Evolutionary conservation across 352 stramenopile genomes (phyloP), one percentile per base, ranked within the genome.

Genomic region (Phytophthora litchii): DNA sequence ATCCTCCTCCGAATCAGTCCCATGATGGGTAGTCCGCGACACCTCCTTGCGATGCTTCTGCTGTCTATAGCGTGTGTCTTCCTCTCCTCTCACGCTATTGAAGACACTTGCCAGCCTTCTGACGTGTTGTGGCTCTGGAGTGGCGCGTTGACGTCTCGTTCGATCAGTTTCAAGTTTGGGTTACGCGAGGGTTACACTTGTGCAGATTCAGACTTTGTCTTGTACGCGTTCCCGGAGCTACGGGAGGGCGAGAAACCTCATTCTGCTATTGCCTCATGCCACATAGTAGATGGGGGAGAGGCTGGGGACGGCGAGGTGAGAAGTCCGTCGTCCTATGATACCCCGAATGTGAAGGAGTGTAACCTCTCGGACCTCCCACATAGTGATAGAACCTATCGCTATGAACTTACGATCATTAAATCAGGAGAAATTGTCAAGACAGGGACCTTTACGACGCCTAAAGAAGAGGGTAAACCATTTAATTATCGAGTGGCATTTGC

Each of bases 71-170:
- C 23, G 11, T n/a, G 53, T 17, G 17, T 58, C 8, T 47, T 20
- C 13, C 11, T 40, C 29, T 25, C 27, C 13, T 3, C 46, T 10
- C 42, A 50, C 37, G 59, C 34, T 14, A 3, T 12, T 2, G 40
- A 60, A 35, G 49, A 19, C 7, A 8, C 38, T 17, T 91, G 81
- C 27, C 57, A 68, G 35, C 59, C 66, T 0, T 69, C 60, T 0
- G 80, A 89, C 38, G 79, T 91, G 46, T 36, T 83, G 27, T 93
- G 83, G 83, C 23, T 93, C 12, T 93, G 83, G 83, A 86, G 76
- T 32, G 83, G 83, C 50, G 80, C 80, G 31, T 60, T 93, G 35
- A 80, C 81, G 38, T 74, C 81, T 36, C 69, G 80, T 25, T 90
- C 81, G 3, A 62, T 93, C 27, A 70, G 46, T n/a, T 90, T 93